Percentiles rank a stretch among this genome's conserved stretches.
Evolutionary conservation across 2,329 filamentous ascomycete species (phyloP).

Genomic region (Scedosporium aurantiacum): DNA sequence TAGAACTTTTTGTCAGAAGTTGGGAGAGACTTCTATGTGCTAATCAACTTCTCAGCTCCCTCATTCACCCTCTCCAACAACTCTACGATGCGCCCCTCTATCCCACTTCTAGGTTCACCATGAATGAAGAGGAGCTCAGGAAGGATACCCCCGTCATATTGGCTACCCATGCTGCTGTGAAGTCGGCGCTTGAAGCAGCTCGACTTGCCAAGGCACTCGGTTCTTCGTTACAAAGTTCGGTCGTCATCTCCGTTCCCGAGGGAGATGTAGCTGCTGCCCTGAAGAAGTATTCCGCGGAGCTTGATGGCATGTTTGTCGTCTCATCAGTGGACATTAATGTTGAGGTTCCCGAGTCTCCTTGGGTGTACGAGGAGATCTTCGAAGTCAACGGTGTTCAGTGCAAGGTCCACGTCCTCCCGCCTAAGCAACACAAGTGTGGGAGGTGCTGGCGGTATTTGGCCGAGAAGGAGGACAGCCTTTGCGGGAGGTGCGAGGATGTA

Average conservation of each 20-base stretch:
- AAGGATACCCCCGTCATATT: conserved; percentile 36
- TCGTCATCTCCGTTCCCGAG: conserved; percentile 42
- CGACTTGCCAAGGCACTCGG: conserved; percentile 62
- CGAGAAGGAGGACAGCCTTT: conserved; percentile 54
- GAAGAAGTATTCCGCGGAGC: conserved; percentile 32
- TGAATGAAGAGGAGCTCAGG: conserved; percentile 28
- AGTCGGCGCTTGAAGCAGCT: conserved; percentile 62
- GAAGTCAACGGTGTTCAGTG: conserved; percentile 26
- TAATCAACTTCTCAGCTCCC: conserved; percentile 15
- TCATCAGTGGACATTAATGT: conserved; percentile 46
- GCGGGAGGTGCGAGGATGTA: conserved; percentile 60
- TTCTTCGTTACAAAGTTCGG: conserved; percentile 67
- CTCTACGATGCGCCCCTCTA: conserved; percentile 34
- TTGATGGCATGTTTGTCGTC: conserved; percentile 58
- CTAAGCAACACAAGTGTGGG: conserved; percentile 57
- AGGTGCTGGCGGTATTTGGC: conserved; percentile 84
- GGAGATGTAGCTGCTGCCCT: conserved; percentile 22
- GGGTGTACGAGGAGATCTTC: conserved; percentile 32
- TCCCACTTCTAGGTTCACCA: conserved; percentile 24
- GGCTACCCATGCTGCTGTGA: conserved; percentile 54
- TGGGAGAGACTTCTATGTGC: background rate
- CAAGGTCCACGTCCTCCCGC: conserved; percentile 35
- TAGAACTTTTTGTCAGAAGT: conserved; percentile 7
- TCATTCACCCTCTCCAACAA: conserved; percentile 32
- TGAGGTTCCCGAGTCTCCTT: conserved; percentile 19